Conservation (phyloP, 257 asterid genomes). For the Verbascum thapsus region DNA sequence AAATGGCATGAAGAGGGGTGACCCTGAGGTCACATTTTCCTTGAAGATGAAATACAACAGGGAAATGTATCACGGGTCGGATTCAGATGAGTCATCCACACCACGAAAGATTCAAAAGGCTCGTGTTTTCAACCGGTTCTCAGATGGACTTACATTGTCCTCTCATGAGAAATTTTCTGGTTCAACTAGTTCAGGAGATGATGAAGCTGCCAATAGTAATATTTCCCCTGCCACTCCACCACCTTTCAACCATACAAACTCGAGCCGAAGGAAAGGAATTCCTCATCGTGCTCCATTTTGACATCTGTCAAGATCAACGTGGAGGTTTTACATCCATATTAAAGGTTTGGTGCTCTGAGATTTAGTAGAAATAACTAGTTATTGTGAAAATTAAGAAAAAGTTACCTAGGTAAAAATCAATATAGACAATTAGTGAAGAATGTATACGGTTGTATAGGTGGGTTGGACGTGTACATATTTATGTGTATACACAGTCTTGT, state of each 20-base stretch:
- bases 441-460: slow-evolving; percentile 17
- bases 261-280: slow-evolving; percentile 68
- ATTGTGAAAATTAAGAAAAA: neutral
- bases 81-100: slow-evolving; percentile 41
- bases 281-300: slow-evolving; percentile 77
- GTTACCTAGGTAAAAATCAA: neutral
- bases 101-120: slow-evolving; percentile 45
- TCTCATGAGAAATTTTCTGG: slow-evolving; percentile 21
- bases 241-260: slow-evolving; percentile 47
- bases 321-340: neutral
- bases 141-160: slow-evolving; percentile 23
- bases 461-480: slow-evolving; percentile 13
- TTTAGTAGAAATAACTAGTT: neutral
- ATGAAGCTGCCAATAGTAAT: slow-evolving; percentile 28
- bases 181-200: slow-evolving; percentile 41
- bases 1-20: slow-evolving; percentile 56
- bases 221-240: slow-evolving; percentile 69
- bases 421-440: neutral
- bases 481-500: neutral
- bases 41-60: slow-evolving; percentile 35
- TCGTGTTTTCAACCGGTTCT: slow-evolving; percentile 8
- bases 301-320: neutral
- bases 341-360: neutral
- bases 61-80: slow-evolving; percentile 35
- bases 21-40: slow-evolving; percentile 48